Base-by-base conservation (phyloP, 176 grass and related monocot genomes). In the Panicum miliaceum region DNA sequence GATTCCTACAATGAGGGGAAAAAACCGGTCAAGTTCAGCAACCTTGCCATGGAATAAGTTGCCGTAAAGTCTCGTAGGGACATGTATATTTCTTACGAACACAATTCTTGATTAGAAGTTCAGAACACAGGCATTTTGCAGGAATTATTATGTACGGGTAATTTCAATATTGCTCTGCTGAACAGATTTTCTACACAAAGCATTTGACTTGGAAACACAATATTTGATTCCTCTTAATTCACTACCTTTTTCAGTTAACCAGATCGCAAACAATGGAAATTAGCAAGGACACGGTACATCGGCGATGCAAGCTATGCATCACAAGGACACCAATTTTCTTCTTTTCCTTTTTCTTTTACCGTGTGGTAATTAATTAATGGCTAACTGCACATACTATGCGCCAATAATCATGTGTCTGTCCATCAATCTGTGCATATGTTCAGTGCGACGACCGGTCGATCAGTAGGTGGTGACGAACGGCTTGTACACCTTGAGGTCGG, bases 401-500 rank as follows among this genome's bases (percentile, higher is more conserved):
- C 48, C 79, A 53, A 69, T 76, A 53, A 70, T 76, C 54, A 23
- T 75, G 12, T 13, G 22, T 72, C 16, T 62, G 40, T 78, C 18
- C 59, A 83, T 82, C 14, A 12, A 57, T 84, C 19, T 84, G 75
- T 83, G 81, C 81, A 84, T 50, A 43, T 19, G 46, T 27, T 37
- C 9, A 34, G 22, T 20, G 47, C 16, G 2, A 40, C n/a, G 57
- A 26, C 1, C 20, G 10, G 23, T 13, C 11, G 52, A 66, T 86
- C 68, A 90, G 75, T 75, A 41, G 36, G 80, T 84, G 8, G 79
- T 87, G 60, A 75, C 91, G 88, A 99, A 99, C 2, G 97, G 97
- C 51, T 86, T 84, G 79, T 99, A 99, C 22, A 99, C 69, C 66
- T 94, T 96, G 70, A 99, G 86, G 50, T 99, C 96, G 25, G 83